phyloP scores from a whole-genome alignment of 129 eudicot species.

The Tagetes patula region DNA sequence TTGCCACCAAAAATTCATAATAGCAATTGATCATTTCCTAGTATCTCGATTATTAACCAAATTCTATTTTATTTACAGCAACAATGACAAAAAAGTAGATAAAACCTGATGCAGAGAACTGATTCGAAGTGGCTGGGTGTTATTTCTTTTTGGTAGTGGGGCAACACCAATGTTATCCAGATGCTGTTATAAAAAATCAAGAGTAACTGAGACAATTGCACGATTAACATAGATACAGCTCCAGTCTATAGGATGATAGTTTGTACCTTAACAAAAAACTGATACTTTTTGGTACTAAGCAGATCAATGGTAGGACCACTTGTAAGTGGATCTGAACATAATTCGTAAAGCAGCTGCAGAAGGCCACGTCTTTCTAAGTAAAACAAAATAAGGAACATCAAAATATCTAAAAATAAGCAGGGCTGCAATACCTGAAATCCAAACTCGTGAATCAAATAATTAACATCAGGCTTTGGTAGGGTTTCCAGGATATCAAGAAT shows the following conservation, averaged over 20 bases:
- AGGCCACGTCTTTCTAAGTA: conserved; percentile 16
- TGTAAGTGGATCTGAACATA: conserved; percentile 82
- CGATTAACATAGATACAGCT: not conserved
- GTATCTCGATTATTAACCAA: not conserved
- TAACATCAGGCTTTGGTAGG: conserved; percentile 78
- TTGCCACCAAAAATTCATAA: not conserved
- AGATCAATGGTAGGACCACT: conserved; percentile 81
- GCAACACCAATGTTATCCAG: conserved; percentile 76
- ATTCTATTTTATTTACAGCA: conserved; percentile 7
- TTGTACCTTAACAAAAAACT: conserved; percentile 80
- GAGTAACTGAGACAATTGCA: conserved; percentile 1
- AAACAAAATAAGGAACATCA: conserved; percentile 14
- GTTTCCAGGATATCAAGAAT: conserved; percentile 82
- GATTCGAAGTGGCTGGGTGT: conserved; percentile 82
- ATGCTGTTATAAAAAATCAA: conserved; percentile 54
- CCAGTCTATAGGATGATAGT: not conserved
- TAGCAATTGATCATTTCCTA: not conserved
- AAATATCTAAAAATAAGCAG: not conserved
- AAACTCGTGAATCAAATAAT: conserved; percentile 89
- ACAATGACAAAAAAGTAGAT: conserved; percentile 5
- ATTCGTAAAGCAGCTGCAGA: conserved; percentile 87
- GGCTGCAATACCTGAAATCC: conserved; percentile 77
- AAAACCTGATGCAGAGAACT: conserved; percentile 96
- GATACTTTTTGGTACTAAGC: conserved; percentile 76
- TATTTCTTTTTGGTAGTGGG: conserved; percentile 83